Percentiles rank a stretch among this genome's conserved stretches.
Conservation (phyloP, 257 asterid genomes). For the Jacaranda copaia region DNA sequence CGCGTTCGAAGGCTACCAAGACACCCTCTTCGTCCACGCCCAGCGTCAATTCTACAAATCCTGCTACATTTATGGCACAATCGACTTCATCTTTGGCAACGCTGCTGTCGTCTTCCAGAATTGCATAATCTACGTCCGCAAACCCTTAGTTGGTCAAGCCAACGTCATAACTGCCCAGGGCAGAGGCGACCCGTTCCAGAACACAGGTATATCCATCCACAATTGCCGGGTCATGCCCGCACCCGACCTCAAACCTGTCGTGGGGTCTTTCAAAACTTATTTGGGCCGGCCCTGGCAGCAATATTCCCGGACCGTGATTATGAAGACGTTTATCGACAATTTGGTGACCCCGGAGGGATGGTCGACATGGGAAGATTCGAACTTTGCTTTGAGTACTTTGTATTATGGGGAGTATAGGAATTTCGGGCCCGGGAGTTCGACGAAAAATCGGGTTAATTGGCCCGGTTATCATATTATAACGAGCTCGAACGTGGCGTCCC, state of each 20-base stretch:
- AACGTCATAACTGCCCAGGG: constrained; percentile 90
- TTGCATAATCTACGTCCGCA: constrained; percentile 75
- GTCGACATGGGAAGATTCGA: constrained; percentile 68
- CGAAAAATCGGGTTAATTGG: constrained; percentile 71
- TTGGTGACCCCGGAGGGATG: constrained; percentile 71
- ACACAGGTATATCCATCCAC: constrained; percentile 90
- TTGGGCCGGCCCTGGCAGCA: constrained; percentile 93
- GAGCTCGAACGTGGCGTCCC: constrained; percentile 54
- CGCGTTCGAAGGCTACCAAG: constrained; percentile 86
- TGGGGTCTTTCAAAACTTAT: constrained; percentile 49
- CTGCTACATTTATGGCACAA: constrained; percentile 81
- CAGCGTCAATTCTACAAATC: constrained; percentile 91
- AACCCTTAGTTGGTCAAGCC: constrained; percentile 73
- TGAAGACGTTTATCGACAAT: constrained; percentile 62
- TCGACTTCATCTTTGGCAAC: constrained; percentile 89
- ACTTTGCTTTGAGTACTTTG: constrained; percentile 67
- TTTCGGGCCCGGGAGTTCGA: constrained; percentile 73
- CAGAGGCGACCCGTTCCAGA: constrained; percentile 83
- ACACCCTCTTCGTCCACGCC: constrained; percentile 87
- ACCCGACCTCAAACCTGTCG: constrained; percentile 66
- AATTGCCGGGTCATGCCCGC: constrained; percentile 70
- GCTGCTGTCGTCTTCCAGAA: constrained; percentile 89
- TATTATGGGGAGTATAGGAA: constrained; percentile 85
- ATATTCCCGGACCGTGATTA: constrained; percentile 73
- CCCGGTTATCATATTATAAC: constrained; percentile 71